Percentiles rank a stretch among this genome's conserved stretches.
phyloP scores from a whole-genome alignment of 768 basidiomycete genomes.

The Boletus subparvulus region DNA sequence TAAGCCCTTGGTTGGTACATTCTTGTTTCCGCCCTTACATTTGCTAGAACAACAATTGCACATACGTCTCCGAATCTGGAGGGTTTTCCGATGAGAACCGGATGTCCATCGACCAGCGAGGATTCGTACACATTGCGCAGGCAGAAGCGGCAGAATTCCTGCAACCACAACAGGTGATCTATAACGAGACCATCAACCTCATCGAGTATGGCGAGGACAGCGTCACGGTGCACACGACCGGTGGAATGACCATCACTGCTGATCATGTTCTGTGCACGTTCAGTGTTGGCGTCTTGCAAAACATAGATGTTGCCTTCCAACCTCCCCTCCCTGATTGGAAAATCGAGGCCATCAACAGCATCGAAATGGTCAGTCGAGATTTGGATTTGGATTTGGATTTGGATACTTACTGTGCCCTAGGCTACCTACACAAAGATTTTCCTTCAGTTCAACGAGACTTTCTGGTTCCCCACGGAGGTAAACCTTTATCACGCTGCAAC shows the following conservation, averaged over 20 bases:
- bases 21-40: neutral
- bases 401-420: slow-evolving; percentile 21
- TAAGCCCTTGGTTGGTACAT: slow-evolving; percentile 23
- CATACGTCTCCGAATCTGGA: slow-evolving; percentile 48
- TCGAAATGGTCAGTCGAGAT: slow-evolving; percentile 48
- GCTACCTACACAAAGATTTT: slow-evolving; percentile 70
- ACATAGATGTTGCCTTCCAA: slow-evolving; percentile 55
- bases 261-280: slow-evolving; percentile 68
- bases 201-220: slow-evolving; percentile 48
- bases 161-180: slow-evolving; percentile 42
- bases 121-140: slow-evolving; percentile 59
- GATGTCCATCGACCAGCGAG: slow-evolving; percentile 59
- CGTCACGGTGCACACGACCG: slow-evolving; percentile 47
- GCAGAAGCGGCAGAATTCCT: slow-evolving; percentile 59
- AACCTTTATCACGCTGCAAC: neutral
- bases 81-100: slow-evolving; percentile 58
- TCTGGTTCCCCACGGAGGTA: slow-evolving; percentile 55
- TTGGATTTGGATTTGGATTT: neutral
- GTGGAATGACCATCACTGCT: slow-evolving; percentile 45
- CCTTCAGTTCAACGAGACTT: slow-evolving; percentile 57
- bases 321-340: slow-evolving; percentile 61
- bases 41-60: slow-evolving; percentile 60
- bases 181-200: slow-evolving; percentile 50
- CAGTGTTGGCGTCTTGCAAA: slow-evolving; percentile 68
- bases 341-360: slow-evolving; percentile 59